These are phyloP conservation scores for Lagerstroemia speciosa DNA, from an alignment of 345 rosid species.

Conservation along the genomic window DNA sequence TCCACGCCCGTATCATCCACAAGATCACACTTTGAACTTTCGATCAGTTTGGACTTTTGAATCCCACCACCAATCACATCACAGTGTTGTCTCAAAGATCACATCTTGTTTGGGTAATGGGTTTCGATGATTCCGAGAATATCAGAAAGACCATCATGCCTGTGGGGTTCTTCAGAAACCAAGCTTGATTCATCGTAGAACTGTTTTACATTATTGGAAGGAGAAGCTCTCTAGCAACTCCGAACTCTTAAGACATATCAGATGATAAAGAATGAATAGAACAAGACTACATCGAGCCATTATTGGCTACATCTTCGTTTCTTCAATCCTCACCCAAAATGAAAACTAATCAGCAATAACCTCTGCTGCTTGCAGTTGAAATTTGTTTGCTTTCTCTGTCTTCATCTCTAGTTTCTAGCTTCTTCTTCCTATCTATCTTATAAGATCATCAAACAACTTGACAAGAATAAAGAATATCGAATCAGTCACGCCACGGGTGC, in stretches of 20 bases:
- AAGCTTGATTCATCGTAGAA: too few species aligned
- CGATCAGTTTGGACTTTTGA: background rate
- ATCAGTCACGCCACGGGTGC: slow-evolving; percentile 14
- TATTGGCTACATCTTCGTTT: background rate
- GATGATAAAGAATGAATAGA: background rate
- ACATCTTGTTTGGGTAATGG: too few species aligned
- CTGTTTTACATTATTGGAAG: background rate
- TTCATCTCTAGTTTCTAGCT: background rate
- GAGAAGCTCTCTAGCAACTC: background rate
- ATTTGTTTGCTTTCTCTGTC: background rate
- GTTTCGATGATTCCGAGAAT: background rate
- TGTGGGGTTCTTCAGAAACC: too few species aligned
- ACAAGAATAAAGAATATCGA: slow-evolving; percentile 18
- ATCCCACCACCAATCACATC: background rate
- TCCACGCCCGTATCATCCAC: background rate
- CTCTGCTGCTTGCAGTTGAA: background rate
- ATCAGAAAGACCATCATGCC: background rate
- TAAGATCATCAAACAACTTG: slow-evolving; percentile 10
- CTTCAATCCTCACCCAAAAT: background rate
- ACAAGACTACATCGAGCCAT: background rate
- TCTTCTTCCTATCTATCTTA: background rate
- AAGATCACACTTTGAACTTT: background rate
- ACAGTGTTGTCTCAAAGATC: too few species aligned
- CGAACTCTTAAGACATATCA: background rate
- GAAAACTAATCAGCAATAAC: background rate